A percentile compares a stretch with the other conserved stretches of the same genome.
Evolutionary conservation across 495 filamentous ascomycete genomes (phyloP).

Genomic region (Copromyces sp.): DNA sequence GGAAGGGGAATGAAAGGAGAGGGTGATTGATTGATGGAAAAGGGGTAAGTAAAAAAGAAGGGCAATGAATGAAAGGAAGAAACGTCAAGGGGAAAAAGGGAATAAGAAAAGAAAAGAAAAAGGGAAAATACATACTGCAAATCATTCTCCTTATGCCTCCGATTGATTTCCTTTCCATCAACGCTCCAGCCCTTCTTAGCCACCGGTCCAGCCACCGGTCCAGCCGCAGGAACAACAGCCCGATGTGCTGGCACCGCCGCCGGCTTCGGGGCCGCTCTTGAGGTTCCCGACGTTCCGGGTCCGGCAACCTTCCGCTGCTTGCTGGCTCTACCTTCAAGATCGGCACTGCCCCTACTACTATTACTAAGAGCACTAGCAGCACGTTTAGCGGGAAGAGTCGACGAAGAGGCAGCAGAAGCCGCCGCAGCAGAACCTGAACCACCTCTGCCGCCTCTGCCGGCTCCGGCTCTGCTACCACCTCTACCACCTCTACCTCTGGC

Average conservation of each 20-base stretch:
- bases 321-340: neutral
- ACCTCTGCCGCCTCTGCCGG: neutral
- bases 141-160: neutral
- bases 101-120: neutral
- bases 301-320: neutral
- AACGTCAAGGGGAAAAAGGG: no score
- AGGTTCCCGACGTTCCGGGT: neutral
- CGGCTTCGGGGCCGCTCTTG: no score
- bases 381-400: neutral
- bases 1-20: no score
- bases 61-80: neutral
- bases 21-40: no score
- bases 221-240: no score
- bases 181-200: neutral
- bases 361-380: neutral
- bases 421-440: neutral
- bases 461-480: neutral
- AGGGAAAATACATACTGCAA: neutral
- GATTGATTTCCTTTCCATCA: neutral
- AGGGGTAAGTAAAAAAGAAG: neutral
- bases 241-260: no score
- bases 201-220: neutral
- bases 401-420: neutral
- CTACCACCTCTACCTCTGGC: no score
- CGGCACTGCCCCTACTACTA: neutral